These are phyloP conservation scores for Leishmania turanica DNA, from an alignment of 208 protist genomes.

Conservation along the genomic window DNA sequence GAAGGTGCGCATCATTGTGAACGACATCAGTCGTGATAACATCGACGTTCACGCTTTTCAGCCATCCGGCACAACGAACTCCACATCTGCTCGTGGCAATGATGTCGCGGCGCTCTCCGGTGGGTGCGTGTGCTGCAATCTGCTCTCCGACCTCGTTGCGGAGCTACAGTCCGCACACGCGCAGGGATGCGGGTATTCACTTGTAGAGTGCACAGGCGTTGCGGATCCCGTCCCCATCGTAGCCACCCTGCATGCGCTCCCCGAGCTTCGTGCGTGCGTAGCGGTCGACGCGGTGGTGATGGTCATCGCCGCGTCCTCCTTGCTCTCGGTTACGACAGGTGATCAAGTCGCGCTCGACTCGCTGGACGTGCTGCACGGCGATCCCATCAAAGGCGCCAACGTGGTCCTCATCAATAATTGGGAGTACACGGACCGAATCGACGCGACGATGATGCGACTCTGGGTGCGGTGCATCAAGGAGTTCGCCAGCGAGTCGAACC, in stretches of 20 bases:
- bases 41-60: conserved; percentile 7
- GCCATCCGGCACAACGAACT: background rate
- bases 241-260: conserved; percentile 31
- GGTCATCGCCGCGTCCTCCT: conserved; percentile 28
- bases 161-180: conserved; percentile 26
- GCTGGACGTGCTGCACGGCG: conserved; percentile 10
- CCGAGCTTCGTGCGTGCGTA: conserved; percentile 29
- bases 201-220: conserved; percentile 61
- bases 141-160: conserved; percentile 35
- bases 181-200: conserved; percentile 25
- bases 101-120: conserved; percentile 32
- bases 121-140: conserved; percentile 58
- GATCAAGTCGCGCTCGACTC: conserved; percentile 9
- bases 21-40: conserved; percentile 12
- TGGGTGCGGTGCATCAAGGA: conserved; percentile 22
- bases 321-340: conserved; percentile 10
- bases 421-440: conserved; percentile 23
- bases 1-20: conserved; percentile 2
- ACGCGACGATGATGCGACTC: background rate
- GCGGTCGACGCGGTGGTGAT: conserved; percentile 45
- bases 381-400: conserved; percentile 34
- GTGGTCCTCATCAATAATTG: conserved; percentile 50
- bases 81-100: background rate
- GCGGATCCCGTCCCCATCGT: conserved; percentile 42
- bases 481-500: conserved; percentile 27